Base-by-base conservation (phyloP, 2,329 filamentous ascomycete species). In the Epichloe festucae region DNA sequence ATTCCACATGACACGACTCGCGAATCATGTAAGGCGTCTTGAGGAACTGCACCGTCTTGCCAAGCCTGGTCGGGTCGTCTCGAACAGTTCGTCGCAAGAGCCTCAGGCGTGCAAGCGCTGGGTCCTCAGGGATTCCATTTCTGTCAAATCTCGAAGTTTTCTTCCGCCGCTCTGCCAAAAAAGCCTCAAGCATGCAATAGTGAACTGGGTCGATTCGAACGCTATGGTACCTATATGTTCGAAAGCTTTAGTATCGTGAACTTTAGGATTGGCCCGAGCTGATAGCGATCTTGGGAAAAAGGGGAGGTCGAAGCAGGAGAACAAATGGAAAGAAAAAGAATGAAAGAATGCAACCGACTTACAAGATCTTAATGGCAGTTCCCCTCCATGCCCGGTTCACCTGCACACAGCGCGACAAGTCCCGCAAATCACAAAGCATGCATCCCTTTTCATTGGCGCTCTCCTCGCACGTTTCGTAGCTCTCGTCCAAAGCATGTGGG, bases 11-110 rank as follows among this genome's bases (percentile, higher is more conserved):
- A 64, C 79, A 86, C 1, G 87, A 87, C 70, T 96, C 89, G 53
- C 91, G 82, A 50, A 91, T 84, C 91, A 96, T 96, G 67, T 95
- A 96, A 6, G 91, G 89, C 53, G 89, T 82, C 72, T 95, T 95
- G 61, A 97, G 74, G 60, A 84, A 89, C 62, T 84, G 72, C 5
- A 95, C 87, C 42, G 81, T 73, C 51, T 77, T 73, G 36, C 84
- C 89, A 45, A 95, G 71, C 27, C 76, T 71, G 8, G 76, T 80
- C 21, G 81, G 78, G 55, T 89, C 84, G 48, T 91, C 86, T 56
- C 89, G 82, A 48, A 96, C 80, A 1, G 89, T 89, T 55, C 89
- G 81, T 63, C 85, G 87, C 46, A 97, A 78, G 52, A 95, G 76
- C 60, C 82, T 78, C 48, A 97, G 76, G 35, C 91, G 83, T 56